These are phyloP conservation scores for Colletotrichum tamarilloi DNA, from an alignment of 2,329 filamentous ascomycete genomes.

Conservation along the genomic window DNA sequence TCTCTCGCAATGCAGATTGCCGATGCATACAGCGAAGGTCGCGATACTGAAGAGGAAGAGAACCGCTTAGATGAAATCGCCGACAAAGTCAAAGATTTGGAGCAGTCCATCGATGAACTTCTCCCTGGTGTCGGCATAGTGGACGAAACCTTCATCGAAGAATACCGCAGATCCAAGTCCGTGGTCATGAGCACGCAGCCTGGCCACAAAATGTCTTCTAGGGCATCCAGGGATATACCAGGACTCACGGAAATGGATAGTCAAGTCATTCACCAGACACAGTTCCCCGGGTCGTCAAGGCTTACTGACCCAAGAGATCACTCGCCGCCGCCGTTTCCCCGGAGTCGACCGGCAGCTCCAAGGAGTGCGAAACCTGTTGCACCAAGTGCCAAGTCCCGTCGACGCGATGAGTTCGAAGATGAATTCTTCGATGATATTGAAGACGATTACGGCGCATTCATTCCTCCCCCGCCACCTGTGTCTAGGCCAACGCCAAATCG, in stretches of 20 bases:
- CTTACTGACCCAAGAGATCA: slow-evolving; percentile 27
- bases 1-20: slow-evolving; percentile 58
- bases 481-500: slow-evolving; percentile 5
- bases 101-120: slow-evolving; percentile 52
- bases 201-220: slow-evolving; percentile 37
- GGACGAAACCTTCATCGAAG: slow-evolving; percentile 51
- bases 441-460: slow-evolving; percentile 28
- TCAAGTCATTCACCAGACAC: slow-evolving; percentile 65
- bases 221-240: neutral
- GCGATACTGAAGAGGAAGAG: slow-evolving; percentile 65
- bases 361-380: neutral
- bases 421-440: slow-evolving; percentile 42
- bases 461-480: slow-evolving; percentile 9
- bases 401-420: slow-evolving; percentile 46
- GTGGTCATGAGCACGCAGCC: slow-evolving; percentile 40
- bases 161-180: slow-evolving; percentile 39
- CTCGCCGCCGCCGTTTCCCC: slow-evolving; percentile 37
- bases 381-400: neutral
- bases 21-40: slow-evolving; percentile 60
- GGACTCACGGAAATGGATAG: slow-evolving; percentile 47
- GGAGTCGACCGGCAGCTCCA: slow-evolving; percentile 15
- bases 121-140: slow-evolving; percentile 60
- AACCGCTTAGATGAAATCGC: slow-evolving; percentile 59
- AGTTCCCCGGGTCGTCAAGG: slow-evolving; percentile 46
- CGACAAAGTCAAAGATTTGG: slow-evolving; percentile 52